Percentiles rank a stretch among this genome's conserved stretches.
Evolutionary conservation across 345 rosid species (phyloP).

Genomic region (thale cress (Arabidopsis thaliana)): DNA sequence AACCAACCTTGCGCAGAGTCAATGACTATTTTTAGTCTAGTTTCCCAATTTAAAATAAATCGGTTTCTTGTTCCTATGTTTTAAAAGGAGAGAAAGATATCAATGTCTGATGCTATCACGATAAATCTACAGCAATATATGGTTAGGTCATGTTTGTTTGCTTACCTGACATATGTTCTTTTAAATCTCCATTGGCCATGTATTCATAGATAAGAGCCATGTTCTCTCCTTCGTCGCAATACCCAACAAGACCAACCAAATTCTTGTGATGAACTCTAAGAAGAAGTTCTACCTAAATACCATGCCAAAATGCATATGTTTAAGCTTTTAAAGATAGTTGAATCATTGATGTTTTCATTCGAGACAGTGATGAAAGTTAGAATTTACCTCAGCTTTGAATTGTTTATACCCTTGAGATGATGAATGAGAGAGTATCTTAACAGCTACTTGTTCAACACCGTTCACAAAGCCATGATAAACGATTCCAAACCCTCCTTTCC

Average conservation of each 20-base stretch:
- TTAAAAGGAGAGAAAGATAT: not conserved
- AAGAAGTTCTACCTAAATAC: conserved; percentile 55
- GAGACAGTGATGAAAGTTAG: not conserved
- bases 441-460: conserved; percentile 43
- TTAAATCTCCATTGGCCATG: conserved; percentile 59
- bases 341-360: not conserved
- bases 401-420: conserved; percentile 50
- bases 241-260: conserved; percentile 53
- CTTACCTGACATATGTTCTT: conserved; percentile 52
- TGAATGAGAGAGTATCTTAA: conserved; percentile 46
- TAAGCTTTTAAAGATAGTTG: not conserved
- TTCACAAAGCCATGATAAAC: conserved; percentile 56
- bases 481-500: conserved; percentile 68
- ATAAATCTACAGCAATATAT: not conserved
- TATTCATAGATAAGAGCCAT: conserved; percentile 58
- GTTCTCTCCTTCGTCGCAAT: conserved; percentile 48
- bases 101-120: not conserved
- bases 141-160: not conserved
- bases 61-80: conserved; percentile 34
- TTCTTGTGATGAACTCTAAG: conserved; percentile 64
- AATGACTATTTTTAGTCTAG: conserved; percentile 49
- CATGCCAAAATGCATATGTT: not conserved
- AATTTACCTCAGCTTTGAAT: conserved; percentile 51
- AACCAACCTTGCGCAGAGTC: conserved; percentile 60
- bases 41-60: conserved; percentile 49